Conservation (phyloP, 202 grass and related monocot species). For the Musa balbisiana region DNA sequence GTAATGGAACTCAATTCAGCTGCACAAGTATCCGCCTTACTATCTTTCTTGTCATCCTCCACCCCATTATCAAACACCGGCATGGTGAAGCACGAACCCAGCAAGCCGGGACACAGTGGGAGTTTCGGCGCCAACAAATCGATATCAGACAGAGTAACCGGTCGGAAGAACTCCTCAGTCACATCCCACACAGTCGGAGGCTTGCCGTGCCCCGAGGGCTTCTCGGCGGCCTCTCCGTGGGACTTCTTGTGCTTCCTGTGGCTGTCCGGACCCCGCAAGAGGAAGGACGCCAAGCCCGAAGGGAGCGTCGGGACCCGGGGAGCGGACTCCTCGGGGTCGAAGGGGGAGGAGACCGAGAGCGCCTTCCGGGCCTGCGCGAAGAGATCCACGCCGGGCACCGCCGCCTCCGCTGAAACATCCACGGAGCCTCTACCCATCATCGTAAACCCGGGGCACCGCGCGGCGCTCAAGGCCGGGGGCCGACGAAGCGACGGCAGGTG, state of each 20-base stretch:
- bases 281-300: constrained; percentile 50
- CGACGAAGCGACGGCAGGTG: neutral
- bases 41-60: constrained; percentile 19
- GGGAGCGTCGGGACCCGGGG: constrained; percentile 63
- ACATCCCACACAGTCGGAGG: constrained; percentile 56
- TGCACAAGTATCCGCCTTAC: constrained; percentile 36
- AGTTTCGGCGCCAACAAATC: constrained; percentile 46
- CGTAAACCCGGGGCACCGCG: neutral
- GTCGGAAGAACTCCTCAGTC: constrained; percentile 77
- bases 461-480: neutral
- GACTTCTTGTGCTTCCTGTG: constrained; percentile 72
- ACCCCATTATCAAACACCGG: constrained; percentile 33
- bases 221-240: constrained; percentile 34
- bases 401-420: neutral
- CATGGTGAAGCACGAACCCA: constrained; percentile 47
- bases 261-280: constrained; percentile 33
- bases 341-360: constrained; percentile 58
- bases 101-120: constrained; percentile 25
- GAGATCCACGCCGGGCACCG: constrained; percentile 31
- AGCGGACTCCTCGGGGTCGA: constrained; percentile 66
- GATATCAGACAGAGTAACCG: constrained; percentile 52
- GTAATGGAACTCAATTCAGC: constrained; percentile 44
- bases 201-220: constrained; percentile 21
- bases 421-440: neutral
- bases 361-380: constrained; percentile 71